Conservation (phyloP, 1,139 yeast genomes). For the Saccharomyces hybrid region DNA sequence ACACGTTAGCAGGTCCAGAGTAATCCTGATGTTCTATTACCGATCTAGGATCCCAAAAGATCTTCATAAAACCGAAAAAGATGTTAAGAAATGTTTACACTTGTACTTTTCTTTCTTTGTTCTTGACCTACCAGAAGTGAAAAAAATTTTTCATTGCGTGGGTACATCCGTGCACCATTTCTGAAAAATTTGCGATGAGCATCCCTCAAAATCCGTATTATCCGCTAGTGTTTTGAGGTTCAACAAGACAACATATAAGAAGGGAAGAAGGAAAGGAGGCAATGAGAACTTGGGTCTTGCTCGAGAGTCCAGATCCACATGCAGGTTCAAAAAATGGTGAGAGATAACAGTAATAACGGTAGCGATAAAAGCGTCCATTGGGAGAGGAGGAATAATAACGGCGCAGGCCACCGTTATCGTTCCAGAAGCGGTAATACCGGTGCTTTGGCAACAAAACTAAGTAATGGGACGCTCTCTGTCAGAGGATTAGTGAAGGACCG, state of each 20-base stretch:
- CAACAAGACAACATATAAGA: neutral
- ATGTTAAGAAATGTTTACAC: neutral
- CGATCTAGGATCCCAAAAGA: neutral
- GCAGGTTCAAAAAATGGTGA: neutral
- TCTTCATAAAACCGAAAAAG: neutral
- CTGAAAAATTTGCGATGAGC: neutral
- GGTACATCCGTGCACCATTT: neutral
- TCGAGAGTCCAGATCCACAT: neutral
- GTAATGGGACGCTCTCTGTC: neutral
- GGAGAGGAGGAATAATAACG: neutral
- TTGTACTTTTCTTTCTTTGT: neutral
- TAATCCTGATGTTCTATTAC: neutral
- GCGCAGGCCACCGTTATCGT: neutral
- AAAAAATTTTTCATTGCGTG: neutral
- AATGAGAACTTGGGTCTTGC: neutral
- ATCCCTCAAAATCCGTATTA: conserved; percentile 1
- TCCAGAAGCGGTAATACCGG: neutral
- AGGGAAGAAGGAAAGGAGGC: neutral
- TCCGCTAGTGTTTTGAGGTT: neutral
- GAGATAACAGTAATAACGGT: neutral
- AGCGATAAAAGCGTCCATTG: neutral
- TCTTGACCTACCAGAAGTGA: neutral
- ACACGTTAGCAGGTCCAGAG: neutral
- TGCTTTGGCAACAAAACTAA: neutral
- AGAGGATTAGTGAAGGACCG: neutral